Base-by-base conservation (phyloP, 2,329 filamentous ascomycete genomes). In the Knufia petricola region DNA sequence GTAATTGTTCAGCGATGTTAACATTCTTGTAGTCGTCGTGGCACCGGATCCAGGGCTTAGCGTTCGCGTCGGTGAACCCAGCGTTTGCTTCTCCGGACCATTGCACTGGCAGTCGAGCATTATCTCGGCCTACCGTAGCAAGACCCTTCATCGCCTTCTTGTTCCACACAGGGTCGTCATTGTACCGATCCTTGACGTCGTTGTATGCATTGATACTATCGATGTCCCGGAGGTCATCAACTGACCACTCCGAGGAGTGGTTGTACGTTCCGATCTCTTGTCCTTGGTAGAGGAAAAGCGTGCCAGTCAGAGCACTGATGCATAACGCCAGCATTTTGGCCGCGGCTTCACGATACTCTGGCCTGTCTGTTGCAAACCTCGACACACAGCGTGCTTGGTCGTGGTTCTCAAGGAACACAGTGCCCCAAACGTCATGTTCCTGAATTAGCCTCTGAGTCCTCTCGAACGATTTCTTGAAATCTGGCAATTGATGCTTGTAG, bases 31-130 rank as follows among this genome's bases (percentile, higher is more conserved):
- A 81, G 59, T 79, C 75, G 49, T 81, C 76, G 60, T 85, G 81
- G 32, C 80, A 75, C 12, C 75, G 73, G 76, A 87, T 87, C 84
- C 84, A 88, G 2, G 83, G 81, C 47, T 69, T 71, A 1, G 65
- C 65, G 1, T 67, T 67, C 2, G 31, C 3, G n/a, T 30, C 32
- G 0, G 81, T 80, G 66, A 87, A 88, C 9, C 84, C 84, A 0
- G 71, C 82, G 51, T 86, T 74, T 0, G 65, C 68, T 28, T 52
- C 48, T n/a, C 64, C 59, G 52, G 79, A 72, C 84, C 84, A 88
- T 60, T 86, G 82, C 64, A 88, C 81, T 0, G 84, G 84, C 0
- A 81, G 79, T 39, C 84, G 73, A 6, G 78, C 79, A 62, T 88
- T 84, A 63, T 88, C 84, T 19, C 84, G 63, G 6, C 55, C 55